Evolutionary conservation across 2,329 filamentous ascomycete species (phyloP).

Genomic region (Trichoderma breve): DNA sequence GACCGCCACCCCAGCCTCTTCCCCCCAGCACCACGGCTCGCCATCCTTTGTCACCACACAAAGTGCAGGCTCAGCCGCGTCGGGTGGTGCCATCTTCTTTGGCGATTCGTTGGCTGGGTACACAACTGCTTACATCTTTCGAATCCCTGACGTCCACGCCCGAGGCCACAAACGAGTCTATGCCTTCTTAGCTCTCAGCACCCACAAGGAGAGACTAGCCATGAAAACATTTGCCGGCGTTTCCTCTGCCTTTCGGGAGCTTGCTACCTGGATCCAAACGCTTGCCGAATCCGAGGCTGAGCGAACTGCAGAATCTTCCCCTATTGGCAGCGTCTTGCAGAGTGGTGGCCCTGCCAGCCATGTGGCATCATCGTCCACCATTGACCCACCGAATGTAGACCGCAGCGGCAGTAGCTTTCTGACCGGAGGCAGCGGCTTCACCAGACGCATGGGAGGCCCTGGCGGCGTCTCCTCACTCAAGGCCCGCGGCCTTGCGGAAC

Average conservation of each 20-base stretch:
- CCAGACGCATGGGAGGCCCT: slow-evolving; percentile 56
- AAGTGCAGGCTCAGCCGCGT: slow-evolving; percentile 52
- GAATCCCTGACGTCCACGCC: slow-evolving; percentile 65
- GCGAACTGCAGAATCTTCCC: slow-evolving; percentile 47
- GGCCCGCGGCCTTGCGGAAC: slow-evolving; percentile 61
- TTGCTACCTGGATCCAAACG: slow-evolving; percentile 64
- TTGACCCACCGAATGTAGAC: slow-evolving; percentile 36
- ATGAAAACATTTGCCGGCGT: slow-evolving; percentile 66
- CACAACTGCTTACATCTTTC: slow-evolving; percentile 69
- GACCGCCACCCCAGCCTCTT: slow-evolving; percentile 40
- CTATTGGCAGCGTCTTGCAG: slow-evolving; percentile 40
- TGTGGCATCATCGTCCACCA: slow-evolving; percentile 27
- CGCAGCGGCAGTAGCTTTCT: slow-evolving; percentile 55
- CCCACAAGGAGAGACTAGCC: slow-evolving; percentile 61
- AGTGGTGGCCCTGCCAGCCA: slow-evolving; percentile 23
- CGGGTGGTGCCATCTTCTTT: slow-evolving; percentile 67
- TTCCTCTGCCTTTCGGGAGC: slow-evolving; percentile 60
- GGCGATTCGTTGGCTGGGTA: slow-evolving; percentile 64
- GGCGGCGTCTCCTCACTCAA: slow-evolving; percentile 56
- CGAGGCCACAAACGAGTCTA: slow-evolving; percentile 68
- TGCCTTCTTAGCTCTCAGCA: slow-evolving; percentile 64
- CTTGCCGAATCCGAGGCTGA: slow-evolving; percentile 64
- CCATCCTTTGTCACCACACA: slow-evolving; percentile 56
- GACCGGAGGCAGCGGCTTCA: slow-evolving; percentile 54
- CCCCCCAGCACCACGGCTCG: slow-evolving; percentile 37